Evolutionary conservation across 257 asterid species (phyloP).

Genomic region (Knoxia roxburghii): DNA sequence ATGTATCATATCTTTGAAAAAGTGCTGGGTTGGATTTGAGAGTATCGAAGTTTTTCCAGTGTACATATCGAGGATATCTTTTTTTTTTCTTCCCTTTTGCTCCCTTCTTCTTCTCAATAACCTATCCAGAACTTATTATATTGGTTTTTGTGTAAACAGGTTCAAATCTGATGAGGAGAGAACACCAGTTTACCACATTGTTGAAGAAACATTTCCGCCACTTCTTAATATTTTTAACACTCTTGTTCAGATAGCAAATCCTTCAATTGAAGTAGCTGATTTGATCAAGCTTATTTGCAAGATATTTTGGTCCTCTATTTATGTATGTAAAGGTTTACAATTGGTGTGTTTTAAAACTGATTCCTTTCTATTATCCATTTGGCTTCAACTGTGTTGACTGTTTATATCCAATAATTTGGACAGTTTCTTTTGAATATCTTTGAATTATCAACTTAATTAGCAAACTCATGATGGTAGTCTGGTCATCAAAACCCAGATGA

Average conservation of each 20-base stretch:
- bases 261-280: conserved; percentile 83
- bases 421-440: background rate
- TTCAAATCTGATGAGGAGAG: conserved; percentile 98
- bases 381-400: background rate
- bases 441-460: background rate
- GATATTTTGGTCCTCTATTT: conserved; percentile 95
- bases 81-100: background rate
- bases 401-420: background rate
- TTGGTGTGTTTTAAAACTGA: background rate
- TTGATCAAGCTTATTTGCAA: conserved; percentile 96
- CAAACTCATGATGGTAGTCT: background rate
- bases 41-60: background rate
- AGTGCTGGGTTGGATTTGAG: background rate
- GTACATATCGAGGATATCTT: no score
- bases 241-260: conserved; percentile 79
- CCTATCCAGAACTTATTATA: background rate
- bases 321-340: conserved; percentile 42
- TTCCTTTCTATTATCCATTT: background rate
- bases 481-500: background rate
- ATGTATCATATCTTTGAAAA: background rate
- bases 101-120: background rate
- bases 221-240: conserved; percentile 68
- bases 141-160: conserved; percentile 45
- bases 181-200: conserved; percentile 74
- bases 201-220: conserved; percentile 87